Conservation (phyloP, 176 grass and related monocot genomes). For the Tillandsia fasciculata region DNA sequence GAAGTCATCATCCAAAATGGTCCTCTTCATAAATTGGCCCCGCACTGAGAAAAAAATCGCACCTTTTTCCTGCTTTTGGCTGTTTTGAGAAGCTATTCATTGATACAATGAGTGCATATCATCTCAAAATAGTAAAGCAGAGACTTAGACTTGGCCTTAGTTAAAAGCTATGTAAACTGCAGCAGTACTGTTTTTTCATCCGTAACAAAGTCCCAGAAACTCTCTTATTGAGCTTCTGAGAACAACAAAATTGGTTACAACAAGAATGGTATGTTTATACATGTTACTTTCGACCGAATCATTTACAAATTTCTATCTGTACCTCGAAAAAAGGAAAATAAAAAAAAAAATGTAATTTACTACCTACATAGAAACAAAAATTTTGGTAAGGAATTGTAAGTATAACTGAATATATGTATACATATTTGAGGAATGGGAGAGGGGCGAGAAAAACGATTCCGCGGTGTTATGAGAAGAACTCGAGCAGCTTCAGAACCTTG, state of each 20-base stretch:
- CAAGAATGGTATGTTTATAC: conserved; percentile 20
- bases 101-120: neutral
- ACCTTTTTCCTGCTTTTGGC: neutral
- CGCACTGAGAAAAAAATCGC: neutral
- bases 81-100: neutral
- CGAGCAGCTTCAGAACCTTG: too few species aligned
- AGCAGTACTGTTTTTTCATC: neutral
- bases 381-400: conserved; percentile 1
- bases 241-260: conserved; percentile 38
- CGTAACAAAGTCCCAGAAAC: neutral
- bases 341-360: conserved; percentile 39
- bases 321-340: conserved; percentile 40
- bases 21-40: neutral
- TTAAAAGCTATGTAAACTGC: neutral
- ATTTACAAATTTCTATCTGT: conserved; percentile 70
- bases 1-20: neutral
- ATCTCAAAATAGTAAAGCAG: neutral
- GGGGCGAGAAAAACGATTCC: neutral
- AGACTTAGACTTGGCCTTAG: neutral
- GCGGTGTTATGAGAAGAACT: too few species aligned
- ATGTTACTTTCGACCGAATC: conserved; percentile 32
- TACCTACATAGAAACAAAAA: conserved; percentile 25
- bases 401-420: conserved; percentile 47
- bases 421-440: conserved; percentile 13
- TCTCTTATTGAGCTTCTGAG: neutral